phyloP scores from a whole-genome alignment of 2,329 filamentous ascomycete genomes.

The Stemphylium lycopersici region DNA sequence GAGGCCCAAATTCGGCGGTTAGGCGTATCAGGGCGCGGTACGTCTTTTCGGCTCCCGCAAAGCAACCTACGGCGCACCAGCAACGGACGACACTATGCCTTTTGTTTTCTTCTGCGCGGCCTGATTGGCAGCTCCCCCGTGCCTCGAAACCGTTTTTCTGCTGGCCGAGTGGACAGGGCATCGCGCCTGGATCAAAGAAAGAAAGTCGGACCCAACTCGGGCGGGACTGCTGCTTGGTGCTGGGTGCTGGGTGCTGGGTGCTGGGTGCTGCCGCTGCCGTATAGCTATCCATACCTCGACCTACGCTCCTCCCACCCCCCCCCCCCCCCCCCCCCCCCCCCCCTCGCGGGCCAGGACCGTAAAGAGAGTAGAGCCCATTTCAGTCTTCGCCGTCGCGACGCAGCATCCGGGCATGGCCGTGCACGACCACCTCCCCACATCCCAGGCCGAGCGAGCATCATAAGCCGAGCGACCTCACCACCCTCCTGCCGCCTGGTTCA shows the following conservation, averaged over 20 bases:
- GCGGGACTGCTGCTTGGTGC: too few relatives aligned
- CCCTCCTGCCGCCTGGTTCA: slow-evolving; percentile 11
- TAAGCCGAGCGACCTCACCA: slow-evolving; percentile 10
- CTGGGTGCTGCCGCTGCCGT: slow-evolving; percentile 12
- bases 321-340: too few relatives aligned
- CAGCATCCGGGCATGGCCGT: slow-evolving; percentile 29
- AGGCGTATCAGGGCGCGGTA: slow-evolving; percentile 25
- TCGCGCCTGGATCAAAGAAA: too few relatives aligned
- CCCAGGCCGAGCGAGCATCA: slow-evolving; percentile 14
- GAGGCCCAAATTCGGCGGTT: slow-evolving; percentile 10
- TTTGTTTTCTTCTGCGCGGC: slow-evolving; percentile 3
- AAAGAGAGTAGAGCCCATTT: slow-evolving; percentile 11
- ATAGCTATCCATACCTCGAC: not conserved
- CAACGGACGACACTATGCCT: slow-evolving; percentile 11
- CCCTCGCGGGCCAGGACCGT: not conserved
- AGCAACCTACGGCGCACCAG: slow-evolving; percentile 15
- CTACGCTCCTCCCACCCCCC: too few relatives aligned
- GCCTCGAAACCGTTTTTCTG: too few relatives aligned
- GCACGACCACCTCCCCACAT: slow-evolving; percentile 22
- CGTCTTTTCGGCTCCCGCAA: slow-evolving; percentile 4
- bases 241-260: too few relatives aligned
- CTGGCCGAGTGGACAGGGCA: too few relatives aligned
- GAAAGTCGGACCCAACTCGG: not conserved
- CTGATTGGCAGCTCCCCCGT: slow-evolving; percentile 19
- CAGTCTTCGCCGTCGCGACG: slow-evolving; percentile 22